Evolutionary conservation across 2,329 filamentous ascomycete species (phyloP), one percentile per base, ranked within the genome.

Genomic region (Nemania bipapillata): DNA sequence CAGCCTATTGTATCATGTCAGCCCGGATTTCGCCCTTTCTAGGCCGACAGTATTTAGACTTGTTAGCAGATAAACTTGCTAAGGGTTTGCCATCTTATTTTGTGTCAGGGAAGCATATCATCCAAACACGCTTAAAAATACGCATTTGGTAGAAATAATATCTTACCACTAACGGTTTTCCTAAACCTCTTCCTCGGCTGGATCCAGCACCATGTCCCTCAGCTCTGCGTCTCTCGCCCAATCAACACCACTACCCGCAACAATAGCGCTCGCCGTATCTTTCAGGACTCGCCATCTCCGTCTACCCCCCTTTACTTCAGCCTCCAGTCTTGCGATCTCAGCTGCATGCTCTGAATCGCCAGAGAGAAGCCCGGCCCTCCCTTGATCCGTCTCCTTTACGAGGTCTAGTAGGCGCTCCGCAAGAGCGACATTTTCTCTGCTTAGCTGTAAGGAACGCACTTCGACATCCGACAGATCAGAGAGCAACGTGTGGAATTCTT

Each of bases 181-280:
- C 24, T 70, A 71, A 17, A 68, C 28, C 6, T 80, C 77, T 56
- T 84, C 83, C 70, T 80, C 79, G 70, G 90, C 88, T 11, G 84
- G 81, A 75, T 92, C 93, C 69, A 96, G 83, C 28, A 97, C 92
- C 69, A 95, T 84, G 58, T 88, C 87, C 66, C 87, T 84, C 69
- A 97, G 81, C 67, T 83, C 84, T 59, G 89, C 85, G 79, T 96
- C 89, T 47, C 86, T 83, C 12, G 88, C 89, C 93, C 93, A 97
- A 76, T 96, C 90, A 62, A 96, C 84, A 54, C 93, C 93, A 78
- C 93, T 96, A 2, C 92, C 92, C 4, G 89, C 92, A 54, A 97
- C 87, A 63, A 94, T 86, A 20, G 91, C 92, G 75, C 91, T 92
- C n/a, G 91, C 86, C 49, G 93, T 88, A 26, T 88, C 91, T 81